Conservation (phyloP, 108 stramenopile species). For the Nannochloropsis salina region DNA sequence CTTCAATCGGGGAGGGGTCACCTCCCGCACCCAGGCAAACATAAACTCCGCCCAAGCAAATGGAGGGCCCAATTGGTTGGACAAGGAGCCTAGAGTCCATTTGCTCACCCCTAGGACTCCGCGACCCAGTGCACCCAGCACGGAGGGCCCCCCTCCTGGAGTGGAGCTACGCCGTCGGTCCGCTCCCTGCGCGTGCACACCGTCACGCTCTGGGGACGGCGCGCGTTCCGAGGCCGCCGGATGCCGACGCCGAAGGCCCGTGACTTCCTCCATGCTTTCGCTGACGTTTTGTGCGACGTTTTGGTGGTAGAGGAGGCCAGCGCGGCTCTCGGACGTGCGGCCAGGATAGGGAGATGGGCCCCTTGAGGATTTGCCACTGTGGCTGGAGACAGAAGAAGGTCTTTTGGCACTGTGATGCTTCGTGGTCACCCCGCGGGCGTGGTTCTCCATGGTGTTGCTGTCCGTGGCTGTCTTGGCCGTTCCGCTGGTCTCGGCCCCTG, state of each 20-base stretch:
- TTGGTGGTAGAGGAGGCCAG: neutral
- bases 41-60: constrained; percentile 1
- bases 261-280: constrained; percentile 6
- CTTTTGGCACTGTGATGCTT: neutral
- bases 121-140: neutral
- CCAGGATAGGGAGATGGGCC: neutral
- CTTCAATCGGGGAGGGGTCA: neutral
- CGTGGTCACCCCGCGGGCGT: too few relatives aligned
- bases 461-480: neutral
- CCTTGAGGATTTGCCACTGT: neutral
- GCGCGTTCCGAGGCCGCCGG: neutral
- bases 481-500: neutral
- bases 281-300: neutral
- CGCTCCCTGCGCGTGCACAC: neutral
- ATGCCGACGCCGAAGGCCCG: neutral
- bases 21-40: neutral
- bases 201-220: neutral
- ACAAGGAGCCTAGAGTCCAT: neutral
- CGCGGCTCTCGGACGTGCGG: neutral
- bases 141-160: neutral
- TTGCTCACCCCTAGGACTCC: neutral
- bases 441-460: too few relatives aligned
- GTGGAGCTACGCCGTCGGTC: neutral
- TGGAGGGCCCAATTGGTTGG: neutral
- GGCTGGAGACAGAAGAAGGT: neutral